Evolutionary conservation across 2,329 filamentous ascomycete genomes (phyloP), one percentile per base, ranked within the genome.

Genomic region (Penicillium sp.): DNA sequence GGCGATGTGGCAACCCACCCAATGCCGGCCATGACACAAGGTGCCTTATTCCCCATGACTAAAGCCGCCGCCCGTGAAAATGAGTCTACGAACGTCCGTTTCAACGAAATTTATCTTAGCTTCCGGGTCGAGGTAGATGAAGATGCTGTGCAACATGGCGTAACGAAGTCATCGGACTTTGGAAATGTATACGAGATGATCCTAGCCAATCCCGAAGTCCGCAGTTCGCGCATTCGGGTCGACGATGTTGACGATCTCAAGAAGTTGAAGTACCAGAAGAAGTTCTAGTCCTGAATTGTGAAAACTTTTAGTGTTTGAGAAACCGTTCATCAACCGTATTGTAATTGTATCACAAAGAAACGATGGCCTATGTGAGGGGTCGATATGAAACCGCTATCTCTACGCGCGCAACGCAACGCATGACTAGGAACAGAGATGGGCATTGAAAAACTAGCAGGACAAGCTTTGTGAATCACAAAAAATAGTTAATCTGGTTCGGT

Each of bases 221-320:
- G 31, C 14, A 11, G 47, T n/a, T 49, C 47, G 31, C 47, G 47
- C 26, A 21, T 49, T 9, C 47, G 47, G 13, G 47, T 49, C 7
- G 47, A 49, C 13, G 24, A 35, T 27, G 21, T n/a, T 26, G 47
- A 39, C 27, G 47, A 49, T 39, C 4, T 49, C 10, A 26, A 27
- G 31, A 39, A n/a, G 14, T 39, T 49, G 27, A 37, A 26, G n/a
- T 49, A 49, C 31, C 31, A 49, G 47, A 49, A 49, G 33, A 49
- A 49, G 8, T 35, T 35, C 5, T 49, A 49, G 47, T 21, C n/a
- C n/a, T 39, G 2, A 1, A 31, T 4, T 31, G 3, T 31, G 29
- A 2, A 5, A 11, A 1, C 13, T 14, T 4, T 31, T 2, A 1
- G 5, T 31, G 4, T 31, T 13, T 31, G 29, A 14, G 29, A 31